Percentiles rank a stretch among this genome's conserved stretches.
Conservation (phyloP, 257 asterid genomes). For the Vinca minor region DNA sequence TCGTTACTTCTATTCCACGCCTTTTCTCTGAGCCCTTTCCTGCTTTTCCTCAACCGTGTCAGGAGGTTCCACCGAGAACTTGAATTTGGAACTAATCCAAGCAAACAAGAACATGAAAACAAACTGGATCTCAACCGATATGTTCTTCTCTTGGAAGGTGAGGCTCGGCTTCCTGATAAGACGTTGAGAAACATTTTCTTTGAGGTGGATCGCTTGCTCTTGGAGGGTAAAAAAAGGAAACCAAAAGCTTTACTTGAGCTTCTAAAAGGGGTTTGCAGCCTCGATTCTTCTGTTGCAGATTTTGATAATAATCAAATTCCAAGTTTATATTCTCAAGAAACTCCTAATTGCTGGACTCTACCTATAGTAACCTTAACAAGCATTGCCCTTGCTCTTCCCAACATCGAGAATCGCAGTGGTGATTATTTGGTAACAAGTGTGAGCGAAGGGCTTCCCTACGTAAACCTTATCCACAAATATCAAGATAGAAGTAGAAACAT, state of each 20-base stretch:
- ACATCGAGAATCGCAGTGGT: too few relatives aligned
- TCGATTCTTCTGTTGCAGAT: not conserved
- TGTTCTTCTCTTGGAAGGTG: slow-evolving; percentile 19
- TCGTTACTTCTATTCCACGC: not conserved
- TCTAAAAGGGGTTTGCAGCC: not conserved
- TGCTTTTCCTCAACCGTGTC: not conserved
- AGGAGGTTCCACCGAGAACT: not conserved
- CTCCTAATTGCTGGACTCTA: not conserved
- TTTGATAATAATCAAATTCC: not conserved
- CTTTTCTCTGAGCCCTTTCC: not conserved
- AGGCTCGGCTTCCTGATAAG: slow-evolving; percentile 5
- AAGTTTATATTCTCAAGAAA: not conserved
- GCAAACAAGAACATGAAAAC: not conserved
- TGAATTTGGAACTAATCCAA: not conserved
- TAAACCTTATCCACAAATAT: not conserved
- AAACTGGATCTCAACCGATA: not conserved
- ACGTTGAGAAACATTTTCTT: not conserved
- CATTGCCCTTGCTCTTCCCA: not conserved
- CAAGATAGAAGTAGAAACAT: not conserved
- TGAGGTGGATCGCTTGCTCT: not conserved
- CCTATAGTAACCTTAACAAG: slow-evolving; percentile 4
- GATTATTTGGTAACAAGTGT: not conserved
- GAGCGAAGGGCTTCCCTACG: not conserved
- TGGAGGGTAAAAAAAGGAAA: slow-evolving; percentile 9
- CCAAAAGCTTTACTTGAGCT: slow-evolving; percentile 12